Evolutionary conservation across 2,329 filamentous ascomycete genomes (phyloP), one percentile per base, ranked within the genome.

Genomic region (Phyllosticta citriasiana): DNA sequence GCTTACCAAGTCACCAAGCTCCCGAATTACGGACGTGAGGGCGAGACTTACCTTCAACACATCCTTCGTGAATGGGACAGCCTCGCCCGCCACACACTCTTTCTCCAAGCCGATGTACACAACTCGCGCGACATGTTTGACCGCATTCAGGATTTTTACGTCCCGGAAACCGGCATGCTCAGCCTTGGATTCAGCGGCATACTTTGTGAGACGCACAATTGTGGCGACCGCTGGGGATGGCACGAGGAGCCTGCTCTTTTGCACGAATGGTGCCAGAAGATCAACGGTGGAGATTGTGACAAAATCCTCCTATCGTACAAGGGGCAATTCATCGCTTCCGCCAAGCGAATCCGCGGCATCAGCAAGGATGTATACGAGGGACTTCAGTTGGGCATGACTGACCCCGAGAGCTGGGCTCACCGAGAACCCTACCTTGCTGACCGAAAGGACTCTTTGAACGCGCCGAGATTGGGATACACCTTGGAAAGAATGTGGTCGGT

Each of bases 241-340:
- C 63, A 67, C 12, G 78, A 80, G 51, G 66, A 68, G 3, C 70
- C 72, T 26, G 63, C 68, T 7, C 66, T 78, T 4, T 66, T 80
- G 16, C 70, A 73, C n/a, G 55, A 73, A 61, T 67, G 78, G 12
- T 61, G 59, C 54, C 35, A 19, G n/a, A 55, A 54, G 6, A 54
- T 47, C 3, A 26, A 53, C 19, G 60, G 50, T 57, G 73, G 70
- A 5, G 63, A 63, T 16, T 75, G 73, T 60, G 66, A 70, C 2
- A 65, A 67, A 26, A 70, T 77, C 0, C 67, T 75, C 12, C 63
- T 80, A 6, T 77, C 75, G 2, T 78, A 78, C 63, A 76, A 77
- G 53, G 79, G 79, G 16, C 76, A 79, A 57, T 80, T 82, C 65
- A 68, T 79, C 47, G 76, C 73, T 2, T 78, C 76, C 1, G 75